Percentiles rank a stretch among this genome's conserved stretches.
Conservation (phyloP, 2,329 filamentous ascomycete species). For the Spiromastix sp. region DNA sequence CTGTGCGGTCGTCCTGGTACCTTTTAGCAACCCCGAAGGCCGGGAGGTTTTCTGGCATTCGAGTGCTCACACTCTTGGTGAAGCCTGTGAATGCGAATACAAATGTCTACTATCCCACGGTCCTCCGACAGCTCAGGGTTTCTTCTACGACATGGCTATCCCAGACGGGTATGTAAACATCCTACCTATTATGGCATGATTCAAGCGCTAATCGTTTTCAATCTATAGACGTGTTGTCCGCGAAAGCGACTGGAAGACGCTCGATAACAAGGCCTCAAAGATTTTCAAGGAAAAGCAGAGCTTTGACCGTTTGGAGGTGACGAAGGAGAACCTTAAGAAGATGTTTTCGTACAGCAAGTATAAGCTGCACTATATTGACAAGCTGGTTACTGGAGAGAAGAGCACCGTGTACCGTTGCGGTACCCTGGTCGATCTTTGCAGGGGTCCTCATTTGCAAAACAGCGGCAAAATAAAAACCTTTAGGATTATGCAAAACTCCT, state of each 20-base stretch:
- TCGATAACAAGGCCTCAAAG: constrained; percentile 69
- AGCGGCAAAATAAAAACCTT: constrained; percentile 92
- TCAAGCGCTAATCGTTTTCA: constrained; percentile 12
- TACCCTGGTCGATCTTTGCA: constrained; percentile 87
- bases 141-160: constrained; percentile 95
- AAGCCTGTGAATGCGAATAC: constrained; percentile 82
- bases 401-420: constrained; percentile 94
- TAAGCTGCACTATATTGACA: constrained; percentile 94
- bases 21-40: constrained; percentile 66
- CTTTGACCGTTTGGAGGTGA: constrained; percentile 80
- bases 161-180: constrained; percentile 45
- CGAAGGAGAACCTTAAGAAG: constrained; percentile 82
- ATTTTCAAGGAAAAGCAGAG: constrained; percentile 95
- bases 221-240: constrained; percentile 50
- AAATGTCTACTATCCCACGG: constrained; percentile 90
- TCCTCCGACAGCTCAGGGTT: constrained; percentile 80
- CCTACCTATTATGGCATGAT: not conserved
- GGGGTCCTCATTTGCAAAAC: constrained; percentile 87
- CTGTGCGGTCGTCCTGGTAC: constrained; percentile 73
- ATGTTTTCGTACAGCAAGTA: constrained; percentile 99
- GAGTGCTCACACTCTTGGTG: constrained; percentile 88
- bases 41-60: constrained; percentile 98
- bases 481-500: constrained; percentile 75
- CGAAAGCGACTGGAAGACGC: constrained; percentile 68
- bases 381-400: constrained; percentile 82